Conservation (phyloP, 1,284 basidiomycete genomes). For the Apiotrichum brassicae region DNA sequence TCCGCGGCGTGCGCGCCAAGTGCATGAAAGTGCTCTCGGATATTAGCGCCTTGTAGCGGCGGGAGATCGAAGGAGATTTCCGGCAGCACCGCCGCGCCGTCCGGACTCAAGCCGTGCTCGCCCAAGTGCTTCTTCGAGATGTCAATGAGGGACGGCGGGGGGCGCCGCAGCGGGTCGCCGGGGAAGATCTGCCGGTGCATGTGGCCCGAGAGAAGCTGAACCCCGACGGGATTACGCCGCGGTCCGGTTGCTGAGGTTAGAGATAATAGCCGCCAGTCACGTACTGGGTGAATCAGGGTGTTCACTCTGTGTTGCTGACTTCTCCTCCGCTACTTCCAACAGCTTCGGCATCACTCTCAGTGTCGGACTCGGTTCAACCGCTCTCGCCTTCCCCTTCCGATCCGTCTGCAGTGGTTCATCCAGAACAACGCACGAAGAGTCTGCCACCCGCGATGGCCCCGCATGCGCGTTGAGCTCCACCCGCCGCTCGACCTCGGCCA, state of each 20-base stretch:
- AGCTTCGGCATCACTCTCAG: background rate
- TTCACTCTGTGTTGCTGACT: background rate
- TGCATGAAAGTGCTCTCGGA: slow-evolving; percentile 83
- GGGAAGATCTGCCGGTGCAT: slow-evolving; percentile 82
- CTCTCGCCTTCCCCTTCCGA: background rate
- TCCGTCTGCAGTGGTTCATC: background rate
- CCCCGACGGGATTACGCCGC: slow-evolving; percentile 74
- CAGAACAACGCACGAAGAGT: background rate
- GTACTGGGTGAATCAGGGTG: background rate
- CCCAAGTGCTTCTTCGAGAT: slow-evolving; percentile 74
- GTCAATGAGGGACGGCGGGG: slow-evolving; percentile 59
- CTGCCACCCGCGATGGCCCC: background rate
- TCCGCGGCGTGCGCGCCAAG: slow-evolving; percentile 67
- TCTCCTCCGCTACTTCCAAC: background rate
- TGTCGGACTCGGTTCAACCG: background rate
- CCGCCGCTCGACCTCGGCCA: no score
- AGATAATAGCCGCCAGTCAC: no score
- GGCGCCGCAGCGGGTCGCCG: slow-evolving; percentile 58
- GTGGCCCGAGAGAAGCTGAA: slow-evolving; percentile 76
- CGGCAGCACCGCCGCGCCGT: slow-evolving; percentile 70
- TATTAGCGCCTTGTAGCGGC: slow-evolving; percentile 68
- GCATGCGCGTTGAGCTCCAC: no score
- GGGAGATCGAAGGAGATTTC: slow-evolving; percentile 78
- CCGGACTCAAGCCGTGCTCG: slow-evolving; percentile 70
- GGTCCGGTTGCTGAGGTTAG: slow-evolving; percentile 1